A percentile compares a stretch with the other conserved stretches of the same genome.
phyloP scores from a whole-genome alignment of 495 filamentous ascomycete species.

The Tuber borchii region DNA sequence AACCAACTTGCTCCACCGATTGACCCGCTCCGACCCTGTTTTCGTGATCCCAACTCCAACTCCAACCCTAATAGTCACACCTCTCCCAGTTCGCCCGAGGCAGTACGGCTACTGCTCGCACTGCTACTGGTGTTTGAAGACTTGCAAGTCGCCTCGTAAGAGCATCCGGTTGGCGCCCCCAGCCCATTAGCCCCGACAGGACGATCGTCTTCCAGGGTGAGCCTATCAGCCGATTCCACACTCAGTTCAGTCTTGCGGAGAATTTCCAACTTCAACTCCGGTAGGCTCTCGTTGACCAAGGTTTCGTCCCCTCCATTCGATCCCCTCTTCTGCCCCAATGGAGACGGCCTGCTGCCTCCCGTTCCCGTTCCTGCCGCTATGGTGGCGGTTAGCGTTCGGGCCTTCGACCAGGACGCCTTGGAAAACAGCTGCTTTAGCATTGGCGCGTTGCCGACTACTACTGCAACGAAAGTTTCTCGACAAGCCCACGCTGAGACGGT shows the following conservation, averaged over 20 bases:
- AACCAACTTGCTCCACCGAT: not conserved
- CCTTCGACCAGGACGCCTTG: not conserved
- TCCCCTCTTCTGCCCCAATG: not conserved
- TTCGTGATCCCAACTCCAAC: not conserved
- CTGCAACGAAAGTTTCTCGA: conserved; percentile 58
- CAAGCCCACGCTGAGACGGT: conserved; percentile 56
- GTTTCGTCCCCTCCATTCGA: not conserved
- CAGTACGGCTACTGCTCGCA: not conserved
- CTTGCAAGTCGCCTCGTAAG: not conserved
- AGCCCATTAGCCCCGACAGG: not conserved
- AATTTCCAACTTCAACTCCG: not conserved
- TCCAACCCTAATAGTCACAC: not conserved
- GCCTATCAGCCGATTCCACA: not conserved
- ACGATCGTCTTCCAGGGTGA: not conserved
- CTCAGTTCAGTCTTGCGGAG: not conserved
- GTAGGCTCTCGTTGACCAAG: not conserved
- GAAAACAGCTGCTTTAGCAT: conserved; percentile 54
- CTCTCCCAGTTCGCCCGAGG: not conserved
- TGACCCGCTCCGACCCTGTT: not conserved
- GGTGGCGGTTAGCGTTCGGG: not conserved
- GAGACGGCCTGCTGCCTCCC: not conserved
- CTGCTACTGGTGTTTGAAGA: not conserved
- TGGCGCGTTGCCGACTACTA: conserved; percentile 55
- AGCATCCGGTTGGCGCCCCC: not conserved
- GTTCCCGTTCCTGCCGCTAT: not conserved